Base-by-base conservation (phyloP, 164 flowering plant genomes). In the Kalanchoe fedtschenkoi region DNA sequence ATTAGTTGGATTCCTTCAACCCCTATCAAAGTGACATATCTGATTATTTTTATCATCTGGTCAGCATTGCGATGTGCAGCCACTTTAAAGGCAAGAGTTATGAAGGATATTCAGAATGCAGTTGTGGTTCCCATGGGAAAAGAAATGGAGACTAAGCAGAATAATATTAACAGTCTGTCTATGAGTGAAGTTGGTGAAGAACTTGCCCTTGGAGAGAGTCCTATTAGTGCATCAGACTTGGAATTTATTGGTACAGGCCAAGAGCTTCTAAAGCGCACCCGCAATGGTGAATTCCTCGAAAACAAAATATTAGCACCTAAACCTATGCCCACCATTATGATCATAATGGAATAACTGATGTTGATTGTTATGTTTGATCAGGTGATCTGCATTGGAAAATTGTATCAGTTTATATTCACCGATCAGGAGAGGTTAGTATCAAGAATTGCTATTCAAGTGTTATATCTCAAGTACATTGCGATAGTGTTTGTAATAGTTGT, bases 331-430 rank as follows among this genome's bases (percentile, higher is more conserved):
- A n/a, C n/a, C n/a, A n/a, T n/a, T n/a, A n/a, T n/a, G n/a, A n/a
- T n/a, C n/a, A n/a, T n/a, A n/a, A n/a, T n/a, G n/a, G n/a, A n/a
- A n/a, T n/a, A 37, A 9, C 11, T 37, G 39, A 37, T 9, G 39
- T 9, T 37, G 11, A 37, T 9, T 21, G 53, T 46, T 46, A 0
- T 7, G 11, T 46, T 30, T 17, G 19, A 19, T 68, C 78, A 85
- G 91, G 91, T 57, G 91, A 83, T 55, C 83, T 85, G 39, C 91
- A 85, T 68, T 85, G 88, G 91, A 85, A 81, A 62, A 53, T 83
- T 19, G 88, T 85, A 9, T 83, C 85, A 15, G 88, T 81, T 63
- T 85, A 83, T 34, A 78, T 83, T 29, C 74, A 83, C 63, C 66
- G 74, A 37, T 63, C 76, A 24, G 85, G 83, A 42, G 78, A 83